Evolutionary conservation across 139 green algal genomes (phyloP).

Genomic region (Auxenochlorella protothecoides): DNA sequence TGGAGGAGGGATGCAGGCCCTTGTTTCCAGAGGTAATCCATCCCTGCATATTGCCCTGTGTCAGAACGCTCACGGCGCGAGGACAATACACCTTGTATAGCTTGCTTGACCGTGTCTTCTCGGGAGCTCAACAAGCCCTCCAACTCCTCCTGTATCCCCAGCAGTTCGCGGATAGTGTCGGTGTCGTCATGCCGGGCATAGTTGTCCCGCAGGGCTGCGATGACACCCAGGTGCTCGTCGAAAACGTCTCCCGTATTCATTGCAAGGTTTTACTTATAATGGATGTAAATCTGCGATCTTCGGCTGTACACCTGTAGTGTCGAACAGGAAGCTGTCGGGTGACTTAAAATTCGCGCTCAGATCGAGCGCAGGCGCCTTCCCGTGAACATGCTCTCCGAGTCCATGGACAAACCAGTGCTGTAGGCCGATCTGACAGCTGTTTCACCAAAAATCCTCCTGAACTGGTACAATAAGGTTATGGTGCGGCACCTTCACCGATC

Average conservation of each 20-base stretch:
- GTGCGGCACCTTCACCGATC: too few relatives aligned
- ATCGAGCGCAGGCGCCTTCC: too few relatives aligned
- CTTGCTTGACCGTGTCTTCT: conserved; percentile 18
- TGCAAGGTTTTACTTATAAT: too few relatives aligned
- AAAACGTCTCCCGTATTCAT: conserved; percentile 9
- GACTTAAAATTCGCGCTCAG: too few relatives aligned
- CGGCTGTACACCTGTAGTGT: too few relatives aligned
- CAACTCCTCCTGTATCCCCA: conserved; percentile 13
- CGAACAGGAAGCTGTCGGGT: too few relatives aligned
- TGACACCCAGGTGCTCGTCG: conserved; percentile 24
- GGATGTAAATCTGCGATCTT: too few relatives aligned
- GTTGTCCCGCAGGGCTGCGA: conserved; percentile 22
- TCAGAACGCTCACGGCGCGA: not conserved
- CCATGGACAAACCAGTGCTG: too few relatives aligned
- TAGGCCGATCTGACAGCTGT: too few relatives aligned
- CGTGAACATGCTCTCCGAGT: too few relatives aligned
- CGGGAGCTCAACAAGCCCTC: conserved; percentile 2
- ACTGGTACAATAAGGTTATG: too few relatives aligned
- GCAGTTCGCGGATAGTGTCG: not conserved
- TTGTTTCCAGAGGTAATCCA: not conserved
- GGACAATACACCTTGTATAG: conserved; percentile 10
- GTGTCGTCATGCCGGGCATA: conserved; percentile 19
- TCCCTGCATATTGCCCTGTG: not conserved
- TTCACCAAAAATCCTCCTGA: too few relatives aligned
- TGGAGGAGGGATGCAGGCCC: not conserved